phyloP scores from a whole-genome alignment of 2,329 filamentous ascomycete genomes.

The Aspergillus oerlinghausenensis region DNA sequence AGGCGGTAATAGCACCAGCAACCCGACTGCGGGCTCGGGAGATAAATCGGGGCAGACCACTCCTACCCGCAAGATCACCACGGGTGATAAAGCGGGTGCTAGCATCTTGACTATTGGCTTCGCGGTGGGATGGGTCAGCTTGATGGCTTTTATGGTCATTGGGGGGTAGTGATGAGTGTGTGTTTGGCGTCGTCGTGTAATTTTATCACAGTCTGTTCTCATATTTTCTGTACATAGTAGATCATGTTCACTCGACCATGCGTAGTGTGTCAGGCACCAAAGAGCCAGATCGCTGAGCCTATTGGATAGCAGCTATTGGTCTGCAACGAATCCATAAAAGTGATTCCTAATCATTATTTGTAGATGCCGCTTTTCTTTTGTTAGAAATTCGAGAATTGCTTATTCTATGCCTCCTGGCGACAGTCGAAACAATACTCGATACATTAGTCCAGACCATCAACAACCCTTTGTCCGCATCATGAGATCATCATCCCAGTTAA shows the following conservation, averaged over 20 bases:
- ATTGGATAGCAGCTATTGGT: no score
- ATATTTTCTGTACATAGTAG: background rate
- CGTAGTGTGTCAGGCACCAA: background rate
- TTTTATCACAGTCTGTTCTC: background rate
- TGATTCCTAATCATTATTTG: no score
- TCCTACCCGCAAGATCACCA: slow-evolving; percentile 16
- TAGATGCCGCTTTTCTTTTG: background rate
- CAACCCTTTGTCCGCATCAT: background rate
- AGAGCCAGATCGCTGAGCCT: no score
- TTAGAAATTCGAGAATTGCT: background rate
- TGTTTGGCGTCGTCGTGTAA: background rate
- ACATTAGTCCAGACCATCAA: background rate
- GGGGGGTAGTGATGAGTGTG: slow-evolving; percentile 13
- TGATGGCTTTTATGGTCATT: slow-evolving; percentile 30
- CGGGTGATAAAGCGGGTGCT: slow-evolving; percentile 37
- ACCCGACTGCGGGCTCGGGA: slow-evolving; percentile 32
- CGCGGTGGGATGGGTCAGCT: slow-evolving; percentile 23
- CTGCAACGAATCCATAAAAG: no score
- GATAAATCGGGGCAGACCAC: slow-evolving; percentile 1
- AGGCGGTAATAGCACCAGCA: slow-evolving; percentile 51
- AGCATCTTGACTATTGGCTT: slow-evolving; percentile 34
- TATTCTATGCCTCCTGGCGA: no score
- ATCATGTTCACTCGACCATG: background rate
- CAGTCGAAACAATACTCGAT: no score
- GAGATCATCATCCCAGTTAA: background rate